A percentile compares a stretch with the other conserved stretches of the same genome.
These are phyloP conservation scores for Mucor piriformis DNA, from an alignment of 371 early-diverging fungal genomes.

Conservation along the genomic window DNA sequence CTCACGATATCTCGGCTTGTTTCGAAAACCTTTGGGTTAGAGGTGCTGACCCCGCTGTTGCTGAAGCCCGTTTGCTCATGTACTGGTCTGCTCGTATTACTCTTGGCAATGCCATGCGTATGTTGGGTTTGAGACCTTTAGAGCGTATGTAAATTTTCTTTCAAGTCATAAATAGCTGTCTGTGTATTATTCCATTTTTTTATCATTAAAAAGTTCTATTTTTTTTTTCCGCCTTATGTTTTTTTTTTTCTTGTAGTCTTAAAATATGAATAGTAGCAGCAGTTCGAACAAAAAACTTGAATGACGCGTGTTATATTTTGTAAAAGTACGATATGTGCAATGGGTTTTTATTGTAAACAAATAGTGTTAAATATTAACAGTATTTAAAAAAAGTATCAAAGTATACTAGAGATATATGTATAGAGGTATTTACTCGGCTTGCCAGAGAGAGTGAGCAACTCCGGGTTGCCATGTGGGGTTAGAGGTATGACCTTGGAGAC, in stretches of 20 bases:
- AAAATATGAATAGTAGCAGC: too few species aligned
- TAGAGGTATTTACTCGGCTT: constrained; percentile 37
- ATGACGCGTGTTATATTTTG: too few species aligned
- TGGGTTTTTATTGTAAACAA: too few species aligned
- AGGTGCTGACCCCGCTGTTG: constrained; percentile 78
- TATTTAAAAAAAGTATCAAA: too few species aligned
- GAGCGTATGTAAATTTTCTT: constrained; percentile 86
- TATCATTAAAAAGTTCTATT: not conserved
- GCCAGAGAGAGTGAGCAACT: constrained; percentile 61
- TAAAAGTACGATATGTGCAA: too few species aligned
- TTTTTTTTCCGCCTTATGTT: not conserved
- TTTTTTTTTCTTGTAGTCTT: too few species aligned
- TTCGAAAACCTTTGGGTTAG: constrained; percentile 87
- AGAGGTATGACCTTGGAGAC: constrained; percentile 58
- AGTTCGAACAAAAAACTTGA: too few species aligned
- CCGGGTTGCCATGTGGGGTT: constrained; percentile 65
- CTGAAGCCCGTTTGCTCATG: constrained; percentile 78
- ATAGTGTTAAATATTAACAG: too few species aligned
- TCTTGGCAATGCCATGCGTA: constrained; percentile 82
- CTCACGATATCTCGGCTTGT: constrained; percentile 83
- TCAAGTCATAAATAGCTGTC: not conserved
- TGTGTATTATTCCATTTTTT: constrained; percentile 2
- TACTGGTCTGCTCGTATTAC: constrained; percentile 78
- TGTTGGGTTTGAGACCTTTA: constrained; percentile 81
- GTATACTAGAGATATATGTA: too few species aligned